phyloP scores from a whole-genome alignment of 1,284 basidiomycete species.

The Ceratobasidium sp. region DNA sequence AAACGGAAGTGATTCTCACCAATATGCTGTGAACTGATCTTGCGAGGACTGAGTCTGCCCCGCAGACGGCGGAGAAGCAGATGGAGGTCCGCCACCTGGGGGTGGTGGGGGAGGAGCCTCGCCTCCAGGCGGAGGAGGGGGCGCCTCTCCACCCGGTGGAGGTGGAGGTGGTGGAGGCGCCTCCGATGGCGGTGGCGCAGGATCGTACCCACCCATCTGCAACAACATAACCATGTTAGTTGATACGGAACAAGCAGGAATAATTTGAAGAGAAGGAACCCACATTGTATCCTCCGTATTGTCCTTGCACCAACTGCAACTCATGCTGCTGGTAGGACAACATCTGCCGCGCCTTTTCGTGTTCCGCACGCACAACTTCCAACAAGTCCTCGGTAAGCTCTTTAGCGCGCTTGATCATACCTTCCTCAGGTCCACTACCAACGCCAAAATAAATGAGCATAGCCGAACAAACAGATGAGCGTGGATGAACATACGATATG shows the following conservation, averaged over 20 bases:
- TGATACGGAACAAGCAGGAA: neutral
- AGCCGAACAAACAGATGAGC: constrained; percentile 34
- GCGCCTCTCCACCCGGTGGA: constrained; percentile 64
- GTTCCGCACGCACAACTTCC: constrained; percentile 84
- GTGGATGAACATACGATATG: constrained; percentile 73
- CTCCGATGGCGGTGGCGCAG: constrained; percentile 63
- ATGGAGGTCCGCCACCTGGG: constrained; percentile 50
- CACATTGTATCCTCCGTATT: constrained; percentile 76
- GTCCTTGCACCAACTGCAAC: constrained; percentile 79
- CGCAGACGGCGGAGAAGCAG: constrained; percentile 58
- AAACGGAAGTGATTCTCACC: constrained; percentile 46
- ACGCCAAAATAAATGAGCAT: constrained; percentile 20
- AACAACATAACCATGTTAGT: neutral
- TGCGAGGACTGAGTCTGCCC: constrained; percentile 53
- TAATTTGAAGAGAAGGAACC: neutral
- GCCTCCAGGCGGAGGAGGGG: constrained; percentile 65
- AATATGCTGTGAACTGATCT: constrained; percentile 58
- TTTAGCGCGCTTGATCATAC: constrained; percentile 87
- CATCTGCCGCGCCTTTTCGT: constrained; percentile 76
- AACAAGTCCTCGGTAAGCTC: constrained; percentile 89
- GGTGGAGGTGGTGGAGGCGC: constrained; percentile 63
- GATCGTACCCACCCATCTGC: constrained; percentile 25
- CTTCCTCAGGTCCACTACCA: constrained; percentile 85
- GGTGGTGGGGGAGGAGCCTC: constrained; percentile 50
- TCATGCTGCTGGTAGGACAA: constrained; percentile 81